Evolutionary conservation across 257 asterid genomes (phyloP), one percentile per base, ranked within the genome.

Genomic region (Craterostigma plantagineum): DNA sequence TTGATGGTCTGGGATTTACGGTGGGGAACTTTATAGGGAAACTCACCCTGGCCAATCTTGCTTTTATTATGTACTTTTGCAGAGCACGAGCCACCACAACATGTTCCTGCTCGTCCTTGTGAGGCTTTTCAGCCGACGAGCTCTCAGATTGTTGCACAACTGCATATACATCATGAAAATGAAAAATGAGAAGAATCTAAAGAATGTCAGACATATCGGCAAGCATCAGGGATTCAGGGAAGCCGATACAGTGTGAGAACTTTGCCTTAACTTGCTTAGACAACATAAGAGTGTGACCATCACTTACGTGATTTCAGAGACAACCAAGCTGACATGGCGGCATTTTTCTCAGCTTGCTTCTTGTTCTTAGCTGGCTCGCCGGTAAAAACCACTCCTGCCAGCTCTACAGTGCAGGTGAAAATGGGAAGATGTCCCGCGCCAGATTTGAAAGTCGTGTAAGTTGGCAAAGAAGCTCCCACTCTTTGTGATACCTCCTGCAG

Each of bases 41-140:
- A n/a, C 79, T 43, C 55, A 60, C 14, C 54, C 66, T 72, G 11
- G 79, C 81, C 58, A 67, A 43, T 62, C 71, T 75, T 18, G 90
- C 93, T 60, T 68, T 74, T 14, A 63, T 42, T 41, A 77, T 67
- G 58, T 72, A 90, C 70, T 58, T 77, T 55, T 83, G 91, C 50
- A 90, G 66, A 12, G 96, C 96, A 35, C 94, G 83, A 46, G 94
- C 96, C 36, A 79, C 94, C 0, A 78, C 77, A 51, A 80, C 83
- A 35, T 90, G 99, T 72, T 90, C 99, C 56, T 74, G 94, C 69
- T 83, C 96, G 38, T 90, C 99, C 48, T 53, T 79, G 39, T 62
- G 74, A 50, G 42, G 45, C 65, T 4, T 43, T 3, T 59, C 70
- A 23, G 76, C 91, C 10, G 61, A 60, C 15, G 91, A 65, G 46